These are phyloP conservation scores for Diddensiella caesifluorescens DNA, from an alignment of 805 yeast genomes.

Conservation along the genomic window DNA sequence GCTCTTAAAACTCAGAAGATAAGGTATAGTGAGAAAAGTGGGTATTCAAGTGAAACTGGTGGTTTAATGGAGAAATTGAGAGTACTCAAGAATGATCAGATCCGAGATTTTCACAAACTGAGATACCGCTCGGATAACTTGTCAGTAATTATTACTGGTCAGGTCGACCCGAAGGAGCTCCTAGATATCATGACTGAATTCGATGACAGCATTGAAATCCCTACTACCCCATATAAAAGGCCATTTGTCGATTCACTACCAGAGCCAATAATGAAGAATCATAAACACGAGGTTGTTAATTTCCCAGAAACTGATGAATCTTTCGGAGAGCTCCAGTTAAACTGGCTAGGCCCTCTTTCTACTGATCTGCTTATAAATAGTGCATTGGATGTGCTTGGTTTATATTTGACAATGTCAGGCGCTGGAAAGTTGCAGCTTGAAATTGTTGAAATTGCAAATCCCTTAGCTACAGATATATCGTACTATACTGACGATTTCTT, in stretches of 20 bases:
- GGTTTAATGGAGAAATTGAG: constrained; percentile 78
- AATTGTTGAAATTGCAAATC: constrained; percentile 76
- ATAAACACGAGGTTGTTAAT: constrained; percentile 47
- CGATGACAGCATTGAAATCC: constrained; percentile 46
- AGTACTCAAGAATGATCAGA: constrained; percentile 62
- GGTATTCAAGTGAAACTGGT: constrained; percentile 92
- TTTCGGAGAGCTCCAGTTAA: constrained; percentile 64
- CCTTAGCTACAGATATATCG: constrained; percentile 67
- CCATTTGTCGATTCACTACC: constrained; percentile 73
- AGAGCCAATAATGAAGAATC: constrained; percentile 38
- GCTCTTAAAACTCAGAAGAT: constrained; percentile 41
- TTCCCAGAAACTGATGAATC: constrained; percentile 90
- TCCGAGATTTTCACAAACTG: constrained; percentile 64
- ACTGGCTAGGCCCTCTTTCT: constrained; percentile 79
- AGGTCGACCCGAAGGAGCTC: constrained; percentile 71
- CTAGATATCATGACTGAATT: constrained; percentile 53
- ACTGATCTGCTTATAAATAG: constrained; percentile 47
- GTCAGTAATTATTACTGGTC: constrained; percentile 79
- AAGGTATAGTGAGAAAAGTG: constrained; percentile 50
- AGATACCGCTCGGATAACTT: constrained; percentile 80
- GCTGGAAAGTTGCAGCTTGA: constrained; percentile 66
- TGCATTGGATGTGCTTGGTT: constrained; percentile 67
- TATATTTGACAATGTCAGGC: constrained; percentile 71
- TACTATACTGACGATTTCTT: constrained; percentile 71
- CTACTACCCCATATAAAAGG: constrained; percentile 42